Conservation (phyloP, 176 grass and related monocot species). For the Aegilops sharonensis region DNA sequence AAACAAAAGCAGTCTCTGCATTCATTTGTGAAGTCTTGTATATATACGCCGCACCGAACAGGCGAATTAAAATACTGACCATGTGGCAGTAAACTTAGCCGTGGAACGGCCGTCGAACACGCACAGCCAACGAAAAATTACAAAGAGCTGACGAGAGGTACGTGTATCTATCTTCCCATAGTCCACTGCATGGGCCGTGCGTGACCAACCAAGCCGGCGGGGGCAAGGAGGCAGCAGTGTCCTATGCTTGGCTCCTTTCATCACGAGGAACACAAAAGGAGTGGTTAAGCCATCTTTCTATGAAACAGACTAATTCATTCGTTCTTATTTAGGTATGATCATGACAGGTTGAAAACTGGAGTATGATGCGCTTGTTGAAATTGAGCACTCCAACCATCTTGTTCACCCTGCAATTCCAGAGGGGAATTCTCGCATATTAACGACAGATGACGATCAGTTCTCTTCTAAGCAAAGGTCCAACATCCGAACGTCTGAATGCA, state of each 20-base stretch:
- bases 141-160: slow-evolving; percentile 12
- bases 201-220: slow-evolving; percentile 7
- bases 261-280: neutral
- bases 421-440: neutral
- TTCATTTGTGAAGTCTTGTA: neutral
- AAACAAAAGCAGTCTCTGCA: neutral
- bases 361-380: neutral
- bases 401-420: neutral
- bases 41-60: neutral
- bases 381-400: neutral
- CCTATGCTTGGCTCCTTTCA: slow-evolving; percentile 35
- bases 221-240: slow-evolving; percentile 29
- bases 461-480: neutral
- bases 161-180: neutral
- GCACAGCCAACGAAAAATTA: neutral
- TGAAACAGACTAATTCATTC: slow-evolving; percentile 20
- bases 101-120: neutral
- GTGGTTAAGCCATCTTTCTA: slow-evolving; percentile 19
- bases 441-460: neutral
- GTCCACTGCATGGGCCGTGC: neutral
- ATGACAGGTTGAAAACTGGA: neutral
- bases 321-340: slow-evolving; percentile 11
- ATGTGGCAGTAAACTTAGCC: neutral
- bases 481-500: neutral
- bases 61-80: neutral